Base-by-base conservation (phyloP, 805 yeast species). In the Candida odintsovae region DNA sequence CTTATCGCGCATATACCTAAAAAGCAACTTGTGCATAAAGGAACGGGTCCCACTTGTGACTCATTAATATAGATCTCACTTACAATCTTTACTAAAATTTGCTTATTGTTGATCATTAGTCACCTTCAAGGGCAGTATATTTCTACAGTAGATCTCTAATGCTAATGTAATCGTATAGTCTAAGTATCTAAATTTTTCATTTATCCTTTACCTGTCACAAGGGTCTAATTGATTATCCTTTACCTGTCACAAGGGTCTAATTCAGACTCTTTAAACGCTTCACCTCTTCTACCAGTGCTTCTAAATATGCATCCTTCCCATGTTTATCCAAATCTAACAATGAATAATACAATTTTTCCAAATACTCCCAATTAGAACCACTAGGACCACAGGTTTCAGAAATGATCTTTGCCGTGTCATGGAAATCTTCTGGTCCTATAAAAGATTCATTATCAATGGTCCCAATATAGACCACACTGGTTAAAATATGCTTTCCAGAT, bases 391-490 rank as follows among this genome's bases (percentile, higher is more conserved):
- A 56, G 16, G 84, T 69, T 0, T 55, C 54, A 10, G 71, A 66
- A 13, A 90, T 88, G 8, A 77, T 71, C 18, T 56, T 53, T 0
- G 95, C 95, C 0, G 96, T 81, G 0, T 62, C 65, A 6, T 63
- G 62, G 0, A 83, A 68, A 3, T 61, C 59, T 60, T 90, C 95
- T 1, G 96, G 95, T 0, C 97, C 97, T 3, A 88, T 72, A 58
- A 90, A 92, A 3, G 96, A 87, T 44, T 72, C 83, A 57, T 90
- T 90, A 13, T 78, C 83, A 1, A 82, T 75, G 1, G 92, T 85
- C 0, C 97, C 97, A 19, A 90, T 86, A 62, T 90, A 90, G 0
- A 88, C 88, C 22, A 70, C 66, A 21, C 94, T 81, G 11, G 67
- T 68, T 44, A 84, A 73, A 25, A 67, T 55, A 29, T 64, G 69